Percentiles rank a stretch among this genome's conserved stretches.
These are phyloP conservation scores for Mariannaea sp. DNA, from an alignment of 2,329 filamentous ascomycete genomes.

Conservation along the genomic window DNA sequence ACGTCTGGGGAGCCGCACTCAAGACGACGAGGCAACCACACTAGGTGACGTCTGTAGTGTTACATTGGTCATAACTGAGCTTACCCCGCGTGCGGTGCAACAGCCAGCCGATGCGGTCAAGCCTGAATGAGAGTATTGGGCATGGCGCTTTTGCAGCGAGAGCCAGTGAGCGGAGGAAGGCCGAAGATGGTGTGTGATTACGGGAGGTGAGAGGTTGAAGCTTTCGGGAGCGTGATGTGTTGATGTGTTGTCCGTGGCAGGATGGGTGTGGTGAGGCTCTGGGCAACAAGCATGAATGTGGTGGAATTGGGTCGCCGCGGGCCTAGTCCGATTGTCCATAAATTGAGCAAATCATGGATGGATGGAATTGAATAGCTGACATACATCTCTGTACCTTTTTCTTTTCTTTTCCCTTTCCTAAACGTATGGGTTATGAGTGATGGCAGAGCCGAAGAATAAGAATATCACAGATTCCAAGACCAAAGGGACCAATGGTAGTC, in stretches of 20 bases:
- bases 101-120: slow-evolving; percentile 21
- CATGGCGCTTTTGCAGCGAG: slow-evolving; percentile 2
- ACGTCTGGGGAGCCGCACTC: neutral
- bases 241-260: slow-evolving; percentile 36
- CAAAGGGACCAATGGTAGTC: slow-evolving; percentile 34
- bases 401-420: slow-evolving; percentile 3
- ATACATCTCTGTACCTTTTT: slow-evolving; percentile 13
- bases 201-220: slow-evolving; percentile 20
- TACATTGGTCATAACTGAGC: slow-evolving; percentile 24
- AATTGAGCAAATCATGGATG: slow-evolving; percentile 29
- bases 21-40: slow-evolving; percentile 24
- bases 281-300: slow-evolving; percentile 15
- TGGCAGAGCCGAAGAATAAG: slow-evolving; percentile 39
- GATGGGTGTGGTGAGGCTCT: slow-evolving; percentile 34
- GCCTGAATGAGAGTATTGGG: slow-evolving; percentile 34
- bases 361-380: slow-evolving; percentile 20
- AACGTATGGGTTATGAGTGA: slow-evolving; percentile 22
- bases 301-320: slow-evolving; percentile 17
- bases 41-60: slow-evolving; percentile 10
- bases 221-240: slow-evolving; percentile 28
- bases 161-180: too few relatives aligned
- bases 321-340: slow-evolving; percentile 20
- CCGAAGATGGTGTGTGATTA: slow-evolving; percentile 24
- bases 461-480: slow-evolving; percentile 35
- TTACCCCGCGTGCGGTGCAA: slow-evolving; percentile 38